Evolutionary conservation across 2,329 filamentous ascomycete genomes (phyloP), one percentile per base, ranked within the genome.

Genomic region (Aureobasidium lini): DNA sequence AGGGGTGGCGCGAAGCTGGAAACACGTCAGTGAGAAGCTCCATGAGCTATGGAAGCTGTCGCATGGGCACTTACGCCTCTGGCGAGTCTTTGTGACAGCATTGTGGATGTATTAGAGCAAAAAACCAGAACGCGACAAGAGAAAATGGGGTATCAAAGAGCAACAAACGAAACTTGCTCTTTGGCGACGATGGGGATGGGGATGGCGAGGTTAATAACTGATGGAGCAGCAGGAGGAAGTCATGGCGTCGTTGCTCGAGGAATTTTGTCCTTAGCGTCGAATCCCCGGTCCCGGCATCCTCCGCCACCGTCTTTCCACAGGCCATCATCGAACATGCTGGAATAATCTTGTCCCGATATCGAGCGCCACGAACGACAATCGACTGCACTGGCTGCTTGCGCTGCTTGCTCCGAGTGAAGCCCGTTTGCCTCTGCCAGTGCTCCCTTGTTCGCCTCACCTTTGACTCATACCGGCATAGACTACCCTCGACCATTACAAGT

Each of bases 51-150:
- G 11, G 28, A 13, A 53, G 58, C 58, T 54, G 49, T 54, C 36
- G 36, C 46, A 52, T 60, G 42, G 31, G 29, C 16, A 71, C 70
- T 64, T 63, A 72, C 70, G 64, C 64, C 71, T 61, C 70, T 68
- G 66, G 69, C 68, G 57, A 71, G 61, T 64, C 68, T 64, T 59
- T 67, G 69, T 47, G 69, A 70, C 61, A 72, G 62, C 70, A 72
- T 72, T 48, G 61, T 69, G 64, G 15, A 31, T 40, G 31, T 37
- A 37, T 46, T 36, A 57, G 31, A 57, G 31, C 40, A 37, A 31
- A 57, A 57, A 56, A 48, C 59, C 34, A 60, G 52, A 57, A 48
- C 44, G 31, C 39, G 49, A 60, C 50, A 57, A 57, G 44, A 57
- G 52, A 44, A 49, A 36, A 57, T 47, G 29, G 40, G 40, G 53